Conservation (phyloP, 1,284 basidiomycete species). For the Stereum hirsutum region DNA sequence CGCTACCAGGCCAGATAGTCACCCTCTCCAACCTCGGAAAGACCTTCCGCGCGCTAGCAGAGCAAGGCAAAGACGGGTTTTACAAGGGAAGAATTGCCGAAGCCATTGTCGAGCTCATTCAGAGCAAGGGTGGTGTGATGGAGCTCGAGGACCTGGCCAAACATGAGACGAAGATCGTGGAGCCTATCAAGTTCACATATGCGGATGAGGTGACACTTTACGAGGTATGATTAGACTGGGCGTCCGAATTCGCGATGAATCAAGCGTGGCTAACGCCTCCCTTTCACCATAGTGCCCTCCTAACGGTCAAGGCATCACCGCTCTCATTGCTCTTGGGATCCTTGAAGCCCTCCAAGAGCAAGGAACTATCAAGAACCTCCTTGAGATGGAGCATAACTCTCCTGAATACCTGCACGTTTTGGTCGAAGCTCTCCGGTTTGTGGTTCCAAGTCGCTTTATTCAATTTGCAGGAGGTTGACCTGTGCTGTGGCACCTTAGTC, state of each 20-base stretch:
- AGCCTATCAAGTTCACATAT: conserved; percentile 89
- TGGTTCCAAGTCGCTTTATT: conserved; percentile 12
- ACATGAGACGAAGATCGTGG: conserved; percentile 73
- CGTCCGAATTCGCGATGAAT: neutral
- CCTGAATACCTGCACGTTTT: conserved; percentile 82
- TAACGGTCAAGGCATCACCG: conserved; percentile 91
- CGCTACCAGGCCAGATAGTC: conserved; percentile 72
- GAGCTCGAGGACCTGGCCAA: conserved; percentile 79
- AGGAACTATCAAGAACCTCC: conserved; percentile 60
- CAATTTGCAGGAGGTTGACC: too few relatives aligned
- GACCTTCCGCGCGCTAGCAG: conserved; percentile 76
- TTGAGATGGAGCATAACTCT: conserved; percentile 83
- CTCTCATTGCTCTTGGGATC: conserved; percentile 87
- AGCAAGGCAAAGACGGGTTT: conserved; percentile 83
- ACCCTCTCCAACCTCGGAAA: conserved; percentile 72
- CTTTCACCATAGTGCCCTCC: conserved; percentile 85
- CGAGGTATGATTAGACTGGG: conserved; percentile 48
- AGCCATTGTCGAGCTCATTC: conserved; percentile 80
- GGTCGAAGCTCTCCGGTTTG: conserved; percentile 74
- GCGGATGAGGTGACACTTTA: conserved; percentile 74
- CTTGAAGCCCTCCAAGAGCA: conserved; percentile 78
- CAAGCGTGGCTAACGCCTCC: conserved; percentile 5
- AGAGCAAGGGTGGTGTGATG: conserved; percentile 85
- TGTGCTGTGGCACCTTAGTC: too few relatives aligned
- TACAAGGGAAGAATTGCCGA: conserved; percentile 87